A percentile compares a stretch with the other conserved stretches of the same genome.
These are phyloP conservation scores for Melaleuca alternifolia DNA, from an alignment of 345 rosid genomes.

Conservation along the genomic window DNA sequence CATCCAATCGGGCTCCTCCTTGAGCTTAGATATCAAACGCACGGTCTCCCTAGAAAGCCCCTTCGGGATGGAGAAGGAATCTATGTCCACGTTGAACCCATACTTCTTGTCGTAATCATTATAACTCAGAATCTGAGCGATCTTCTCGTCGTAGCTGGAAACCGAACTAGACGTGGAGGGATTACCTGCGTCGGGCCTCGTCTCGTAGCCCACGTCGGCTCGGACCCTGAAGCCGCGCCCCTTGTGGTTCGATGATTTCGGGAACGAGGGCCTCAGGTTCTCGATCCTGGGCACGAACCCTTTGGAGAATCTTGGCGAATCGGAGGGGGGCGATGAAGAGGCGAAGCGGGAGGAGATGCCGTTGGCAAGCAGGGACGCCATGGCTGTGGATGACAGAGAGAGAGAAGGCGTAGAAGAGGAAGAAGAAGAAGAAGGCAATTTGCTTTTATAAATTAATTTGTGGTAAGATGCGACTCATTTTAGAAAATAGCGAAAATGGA, in stretches of 20 bases:
- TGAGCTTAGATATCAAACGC: slow-evolving; percentile 47
- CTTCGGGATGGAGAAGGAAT: slow-evolving; percentile 70
- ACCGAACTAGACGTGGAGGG: slow-evolving; percentile 13
- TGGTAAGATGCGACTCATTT: neutral
- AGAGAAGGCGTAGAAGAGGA: too few relatives aligned
- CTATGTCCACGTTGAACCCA: slow-evolving; percentile 70
- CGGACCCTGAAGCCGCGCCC: slow-evolving; percentile 18
- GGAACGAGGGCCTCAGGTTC: slow-evolving; percentile 11
- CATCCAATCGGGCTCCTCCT: slow-evolving; percentile 93
- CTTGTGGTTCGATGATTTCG: slow-evolving; percentile 6
- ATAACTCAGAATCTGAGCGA: slow-evolving; percentile 54
- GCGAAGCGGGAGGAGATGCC: neutral
- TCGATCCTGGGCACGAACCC: slow-evolving; percentile 17
- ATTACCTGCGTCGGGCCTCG: slow-evolving; percentile 33
- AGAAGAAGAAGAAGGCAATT: too few relatives aligned
- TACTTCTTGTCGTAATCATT: slow-evolving; percentile 62
- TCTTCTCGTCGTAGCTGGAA: slow-evolving; percentile 40
- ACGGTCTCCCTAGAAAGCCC: slow-evolving; percentile 73
- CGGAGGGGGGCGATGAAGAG: neutral
- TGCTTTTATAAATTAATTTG: too few relatives aligned
- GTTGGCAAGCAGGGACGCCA: neutral
- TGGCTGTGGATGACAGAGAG: too few relatives aligned
- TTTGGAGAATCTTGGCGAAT: neutral
- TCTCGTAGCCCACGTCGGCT: slow-evolving; percentile 36
- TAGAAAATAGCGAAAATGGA: too few relatives aligned